Percentiles rank a stretch among this genome's conserved stretches.
These are phyloP conservation scores for Argentina anserina DNA, from an alignment of 306 rosid species.

Conservation along the genomic window DNA sequence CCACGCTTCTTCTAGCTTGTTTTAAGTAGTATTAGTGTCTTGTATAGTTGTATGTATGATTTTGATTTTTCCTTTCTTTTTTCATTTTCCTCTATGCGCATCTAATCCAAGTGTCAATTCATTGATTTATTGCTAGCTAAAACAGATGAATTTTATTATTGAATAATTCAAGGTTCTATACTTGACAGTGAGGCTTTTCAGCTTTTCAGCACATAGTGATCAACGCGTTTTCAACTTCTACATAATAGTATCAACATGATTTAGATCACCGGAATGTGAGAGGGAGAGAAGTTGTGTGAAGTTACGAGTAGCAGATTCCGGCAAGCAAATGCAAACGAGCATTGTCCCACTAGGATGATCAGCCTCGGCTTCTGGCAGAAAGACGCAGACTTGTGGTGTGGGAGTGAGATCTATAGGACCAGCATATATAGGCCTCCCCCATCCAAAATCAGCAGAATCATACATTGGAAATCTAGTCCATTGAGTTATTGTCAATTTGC, in stretches of 20 bases:
- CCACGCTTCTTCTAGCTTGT: too few relatives aligned
- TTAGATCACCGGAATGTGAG: conserved; percentile 19
- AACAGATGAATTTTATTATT: neutral
- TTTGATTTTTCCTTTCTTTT: too few relatives aligned
- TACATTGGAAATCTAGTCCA: conserved; percentile 90
- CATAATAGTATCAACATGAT: neutral
- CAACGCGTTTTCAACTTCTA: neutral
- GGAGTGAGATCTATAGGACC: conserved; percentile 92
- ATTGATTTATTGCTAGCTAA: neutral
- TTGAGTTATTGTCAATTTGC: conserved; percentile 79
- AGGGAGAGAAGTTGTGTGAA: conserved; percentile 45
- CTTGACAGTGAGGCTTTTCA: too few relatives aligned
- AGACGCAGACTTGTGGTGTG: conserved; percentile 87
- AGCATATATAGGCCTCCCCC: conserved; percentile 82
- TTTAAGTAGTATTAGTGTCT: too few relatives aligned
- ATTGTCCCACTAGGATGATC: conserved; percentile 46
- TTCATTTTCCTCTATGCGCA: too few relatives aligned
- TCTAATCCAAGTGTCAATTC: neutral
- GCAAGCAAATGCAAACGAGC: conserved; percentile 83
- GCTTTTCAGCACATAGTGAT: neutral
- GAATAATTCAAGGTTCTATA: neutral
- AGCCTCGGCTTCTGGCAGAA: conserved; percentile 65
- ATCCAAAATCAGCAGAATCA: conserved; percentile 76
- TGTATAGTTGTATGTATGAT: too few relatives aligned
- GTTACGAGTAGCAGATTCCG: conserved; percentile 52